phyloP scores from a whole-genome alignment of 2,329 filamentous ascomycete genomes.

The Arthroderma uncinatum region DNA sequence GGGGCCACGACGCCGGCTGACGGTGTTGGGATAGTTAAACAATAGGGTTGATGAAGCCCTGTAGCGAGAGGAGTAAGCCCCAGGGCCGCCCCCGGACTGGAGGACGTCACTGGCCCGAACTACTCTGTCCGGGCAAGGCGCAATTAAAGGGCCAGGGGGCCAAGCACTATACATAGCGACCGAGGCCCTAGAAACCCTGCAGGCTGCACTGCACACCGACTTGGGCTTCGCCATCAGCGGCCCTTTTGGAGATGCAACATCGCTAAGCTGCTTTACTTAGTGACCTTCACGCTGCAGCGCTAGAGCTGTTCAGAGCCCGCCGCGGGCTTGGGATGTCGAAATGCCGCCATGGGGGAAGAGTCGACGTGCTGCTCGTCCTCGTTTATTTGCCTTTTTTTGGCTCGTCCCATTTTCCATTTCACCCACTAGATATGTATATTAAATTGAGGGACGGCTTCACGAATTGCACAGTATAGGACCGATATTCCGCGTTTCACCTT shows the following conservation, averaged over 20 bases:
- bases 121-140: slow-evolving; percentile 2
- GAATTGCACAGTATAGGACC: neutral
- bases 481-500: neutral
- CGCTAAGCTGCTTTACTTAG: neutral
- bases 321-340: neutral
- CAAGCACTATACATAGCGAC: neutral
- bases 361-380: neutral
- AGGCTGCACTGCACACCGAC: neutral
- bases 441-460: neutral
- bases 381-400: neutral
- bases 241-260: neutral
- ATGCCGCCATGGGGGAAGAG: no score
- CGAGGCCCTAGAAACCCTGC: neutral
- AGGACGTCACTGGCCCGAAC: neutral
- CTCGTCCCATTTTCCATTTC: neutral
- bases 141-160: neutral
- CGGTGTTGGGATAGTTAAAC: neutral
- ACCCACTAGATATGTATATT: neutral
- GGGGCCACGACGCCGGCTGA: neutral
- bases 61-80: neutral
- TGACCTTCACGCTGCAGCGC: neutral
- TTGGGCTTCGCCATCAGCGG: neutral
- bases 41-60: neutral
- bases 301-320: neutral
- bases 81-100: slow-evolving; percentile 2